Conservation (phyloP, 2,329 filamentous ascomycete species). For the Talaromyces sp. region DNA sequence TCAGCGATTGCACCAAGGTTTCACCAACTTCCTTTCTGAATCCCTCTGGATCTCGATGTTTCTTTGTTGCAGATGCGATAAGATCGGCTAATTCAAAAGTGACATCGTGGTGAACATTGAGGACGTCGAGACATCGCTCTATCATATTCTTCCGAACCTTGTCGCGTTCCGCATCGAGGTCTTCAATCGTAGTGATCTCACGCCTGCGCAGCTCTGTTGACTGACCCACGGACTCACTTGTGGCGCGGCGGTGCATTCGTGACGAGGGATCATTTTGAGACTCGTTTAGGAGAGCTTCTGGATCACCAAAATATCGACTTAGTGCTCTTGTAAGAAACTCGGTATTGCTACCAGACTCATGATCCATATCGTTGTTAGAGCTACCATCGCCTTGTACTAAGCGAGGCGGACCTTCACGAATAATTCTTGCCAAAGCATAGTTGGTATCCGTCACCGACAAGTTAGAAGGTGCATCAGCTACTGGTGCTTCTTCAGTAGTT, state of each 20-base stretch:
- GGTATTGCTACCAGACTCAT: constrained; percentile 33
- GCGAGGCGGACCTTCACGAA: constrained; percentile 28
- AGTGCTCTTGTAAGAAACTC: constrained; percentile 44
- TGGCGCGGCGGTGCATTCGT: constrained; percentile 24
- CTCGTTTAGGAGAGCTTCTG: constrained; percentile 28
- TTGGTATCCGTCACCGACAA: constrained; percentile 30
- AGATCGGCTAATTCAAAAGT: constrained; percentile 90
- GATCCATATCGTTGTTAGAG: constrained; percentile 28
- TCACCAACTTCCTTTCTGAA: constrained; percentile 72
- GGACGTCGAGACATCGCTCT: constrained; percentile 84
- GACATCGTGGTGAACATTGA: constrained; percentile 81
- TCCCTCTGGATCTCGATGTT: constrained; percentile 58
- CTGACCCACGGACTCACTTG: constrained; percentile 27
- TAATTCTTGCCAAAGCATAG: constrained; percentile 36
- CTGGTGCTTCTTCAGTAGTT: constrained; percentile 29
- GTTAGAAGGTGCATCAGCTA: constrained; percentile 29
- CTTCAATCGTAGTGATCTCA: constrained; percentile 62
- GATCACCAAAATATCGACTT: constrained; percentile 41
- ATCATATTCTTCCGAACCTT: constrained; percentile 75
- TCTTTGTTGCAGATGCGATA: constrained; percentile 68
- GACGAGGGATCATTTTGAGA: constrained; percentile 28
- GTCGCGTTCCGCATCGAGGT: constrained; percentile 72
- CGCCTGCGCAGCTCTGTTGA: constrained; percentile 30
- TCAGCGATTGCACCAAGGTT: constrained; percentile 79
- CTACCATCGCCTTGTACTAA: constrained; percentile 23